A percentile compares a stretch with the other conserved stretches of the same genome.
Conservation (phyloP, 83 land plant genomes). For the Picea abies region DNA sequence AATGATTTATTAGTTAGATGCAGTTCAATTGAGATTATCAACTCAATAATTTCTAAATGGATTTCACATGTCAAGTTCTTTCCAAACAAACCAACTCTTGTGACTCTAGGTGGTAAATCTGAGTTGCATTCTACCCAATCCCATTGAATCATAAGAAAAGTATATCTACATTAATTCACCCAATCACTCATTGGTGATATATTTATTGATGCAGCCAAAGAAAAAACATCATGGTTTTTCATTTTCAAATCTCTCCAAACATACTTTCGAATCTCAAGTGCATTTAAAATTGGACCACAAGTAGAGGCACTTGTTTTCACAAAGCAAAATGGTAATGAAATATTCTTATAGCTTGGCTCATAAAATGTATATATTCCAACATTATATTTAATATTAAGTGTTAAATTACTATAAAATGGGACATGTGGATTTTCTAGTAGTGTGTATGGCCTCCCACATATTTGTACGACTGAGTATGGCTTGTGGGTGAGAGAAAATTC, state of each 20-base stretch:
- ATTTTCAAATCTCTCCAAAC: not conserved
- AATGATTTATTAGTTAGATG: too few relatives aligned
- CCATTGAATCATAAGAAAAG: constrained; percentile 65
- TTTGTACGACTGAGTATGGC: too few relatives aligned
- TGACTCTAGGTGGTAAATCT: constrained; percentile 50
- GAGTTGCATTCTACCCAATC: constrained; percentile 69
- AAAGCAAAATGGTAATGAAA: constrained; percentile 53
- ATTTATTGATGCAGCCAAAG: too few relatives aligned
- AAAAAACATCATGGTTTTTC: too few relatives aligned
- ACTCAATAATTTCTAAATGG: constrained; percentile 35
- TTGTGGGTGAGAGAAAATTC: too few relatives aligned
- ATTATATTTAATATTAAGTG: constrained; percentile 61
- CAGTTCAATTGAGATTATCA: constrained; percentile 55
- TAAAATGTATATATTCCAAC: constrained; percentile 56
- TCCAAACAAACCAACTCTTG: constrained; percentile 49
- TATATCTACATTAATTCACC: constrained; percentile 56
- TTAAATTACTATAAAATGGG: constrained; percentile 39
- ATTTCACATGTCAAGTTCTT: constrained; percentile 48
- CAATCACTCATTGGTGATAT: constrained; percentile 22
- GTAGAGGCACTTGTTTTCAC: constrained; percentile 45
- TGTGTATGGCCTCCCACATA: too few relatives aligned
- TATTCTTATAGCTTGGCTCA: constrained; percentile 58
- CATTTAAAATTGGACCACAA: constrained; percentile 68
- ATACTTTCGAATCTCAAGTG: constrained; percentile 57
- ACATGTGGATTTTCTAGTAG: not conserved